These are phyloP conservation scores for Ceratobasidium sp. DNA, from an alignment of 1,284 basidiomycete genomes.

Conservation along the genomic window DNA sequence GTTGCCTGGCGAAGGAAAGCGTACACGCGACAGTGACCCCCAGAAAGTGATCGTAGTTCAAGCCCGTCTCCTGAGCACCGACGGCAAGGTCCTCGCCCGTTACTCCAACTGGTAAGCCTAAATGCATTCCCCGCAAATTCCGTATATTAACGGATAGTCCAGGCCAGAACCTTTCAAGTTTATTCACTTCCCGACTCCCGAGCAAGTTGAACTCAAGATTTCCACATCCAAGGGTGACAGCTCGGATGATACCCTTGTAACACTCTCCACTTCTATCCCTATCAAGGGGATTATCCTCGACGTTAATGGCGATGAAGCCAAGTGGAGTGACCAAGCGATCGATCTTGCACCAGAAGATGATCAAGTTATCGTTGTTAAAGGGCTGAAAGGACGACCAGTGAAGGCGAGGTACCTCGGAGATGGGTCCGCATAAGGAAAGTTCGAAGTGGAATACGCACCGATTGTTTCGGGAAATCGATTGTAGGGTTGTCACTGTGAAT, in stretches of 20 bases:
- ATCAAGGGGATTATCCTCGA: conserved; percentile 88
- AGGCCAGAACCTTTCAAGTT: conserved; percentile 94
- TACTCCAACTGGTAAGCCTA: conserved; percentile 76
- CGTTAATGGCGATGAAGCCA: conserved; percentile 71
- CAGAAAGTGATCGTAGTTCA: conserved; percentile 78
- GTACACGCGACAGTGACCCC: conserved; percentile 72
- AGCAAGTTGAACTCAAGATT: conserved; percentile 67
- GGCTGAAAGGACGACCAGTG: conserved; percentile 72
- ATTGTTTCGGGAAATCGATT: conserved; percentile 9
- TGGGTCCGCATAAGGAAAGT: conserved; percentile 64
- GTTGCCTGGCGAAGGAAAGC: conserved; percentile 69
- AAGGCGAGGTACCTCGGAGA: conserved; percentile 75
- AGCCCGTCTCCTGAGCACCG: conserved; percentile 68
- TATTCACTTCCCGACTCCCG: conserved; percentile 76
- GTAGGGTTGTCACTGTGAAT: not conserved
- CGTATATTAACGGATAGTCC: conserved; percentile 44
- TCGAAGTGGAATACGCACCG: conserved; percentile 15
- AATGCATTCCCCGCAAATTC: not conserved
- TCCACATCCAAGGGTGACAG: conserved; percentile 56
- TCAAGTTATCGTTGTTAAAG: conserved; percentile 66
- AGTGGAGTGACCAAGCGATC: conserved; percentile 87
- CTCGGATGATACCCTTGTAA: conserved; percentile 63
- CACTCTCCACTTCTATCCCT: conserved; percentile 70
- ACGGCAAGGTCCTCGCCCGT: conserved; percentile 71
- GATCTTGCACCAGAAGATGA: conserved; percentile 86